These are phyloP conservation scores for Acanthamoeba rhysodes DNA, from an alignment of 208 protist genomes.

Conservation along the genomic window DNA sequence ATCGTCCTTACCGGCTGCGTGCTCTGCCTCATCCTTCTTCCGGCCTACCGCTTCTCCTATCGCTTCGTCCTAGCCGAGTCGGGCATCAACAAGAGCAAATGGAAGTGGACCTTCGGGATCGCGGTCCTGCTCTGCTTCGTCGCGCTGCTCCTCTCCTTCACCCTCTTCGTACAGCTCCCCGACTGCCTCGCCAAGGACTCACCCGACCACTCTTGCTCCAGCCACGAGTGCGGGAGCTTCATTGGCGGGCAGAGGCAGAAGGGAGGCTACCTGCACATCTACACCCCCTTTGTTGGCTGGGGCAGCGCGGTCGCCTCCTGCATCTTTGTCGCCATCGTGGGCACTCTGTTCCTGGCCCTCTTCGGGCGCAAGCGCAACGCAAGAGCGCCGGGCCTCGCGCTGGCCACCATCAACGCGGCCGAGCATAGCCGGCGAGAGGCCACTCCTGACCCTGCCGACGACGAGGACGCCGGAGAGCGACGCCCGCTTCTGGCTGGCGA, in stretches of 20 bases:
- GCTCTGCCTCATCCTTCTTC: slow-evolving; percentile 1
- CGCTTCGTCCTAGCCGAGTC: slow-evolving; percentile 4
- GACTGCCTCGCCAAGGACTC: not conserved
- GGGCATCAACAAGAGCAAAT: slow-evolving; percentile 38
- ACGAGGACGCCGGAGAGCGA: not conserved
- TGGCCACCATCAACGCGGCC: slow-evolving; percentile 16
- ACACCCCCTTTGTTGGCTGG: slow-evolving; percentile 37
- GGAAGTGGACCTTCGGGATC: not conserved
- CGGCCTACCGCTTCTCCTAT: not conserved
- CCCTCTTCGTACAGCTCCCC: slow-evolving; percentile 43
- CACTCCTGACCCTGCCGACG: not conserved
- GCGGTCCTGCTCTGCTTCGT: slow-evolving; percentile 1
- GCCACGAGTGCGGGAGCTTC: slow-evolving; percentile 24
- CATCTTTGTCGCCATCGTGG: not conserved
- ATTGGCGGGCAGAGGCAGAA: slow-evolving; percentile 1
- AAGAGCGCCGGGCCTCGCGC: not conserved
- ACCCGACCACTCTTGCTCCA: slow-evolving; percentile 1
- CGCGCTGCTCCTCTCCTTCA: slow-evolving; percentile 26
- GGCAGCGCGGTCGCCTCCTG: slow-evolving; percentile 39
- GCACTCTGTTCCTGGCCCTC: slow-evolving; percentile 28
- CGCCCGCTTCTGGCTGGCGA: slow-evolving; percentile 20
- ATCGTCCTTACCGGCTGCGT: not conserved
- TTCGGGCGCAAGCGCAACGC: not conserved
- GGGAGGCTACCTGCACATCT: slow-evolving; percentile 25
- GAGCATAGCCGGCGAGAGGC: not conserved